A percentile compares a stretch with the other conserved stretches of the same genome.
phyloP scores from a whole-genome alignment of 768 basidiomycete species.

The Pleurotus platypus region DNA sequence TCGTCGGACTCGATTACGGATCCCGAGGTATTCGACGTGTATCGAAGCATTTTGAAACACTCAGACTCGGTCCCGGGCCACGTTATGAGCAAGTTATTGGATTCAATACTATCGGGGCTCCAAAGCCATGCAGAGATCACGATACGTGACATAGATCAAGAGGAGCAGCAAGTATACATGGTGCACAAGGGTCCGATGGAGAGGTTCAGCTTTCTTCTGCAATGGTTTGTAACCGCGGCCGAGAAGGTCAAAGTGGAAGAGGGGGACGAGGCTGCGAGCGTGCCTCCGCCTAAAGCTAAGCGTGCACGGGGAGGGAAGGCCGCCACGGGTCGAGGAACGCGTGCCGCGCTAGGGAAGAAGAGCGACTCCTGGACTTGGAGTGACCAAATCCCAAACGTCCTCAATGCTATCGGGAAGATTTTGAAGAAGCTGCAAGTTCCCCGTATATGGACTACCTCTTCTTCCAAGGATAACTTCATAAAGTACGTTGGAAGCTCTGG shows the following conservation, averaged over 20 bases:
- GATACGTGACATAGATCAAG: constrained; percentile 63
- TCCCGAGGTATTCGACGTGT: constrained; percentile 72
- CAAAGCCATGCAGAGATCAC: constrained; percentile 71
- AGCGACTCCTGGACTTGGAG: constrained; percentile 71
- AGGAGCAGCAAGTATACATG: constrained; percentile 57
- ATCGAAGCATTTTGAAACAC: constrained; percentile 78
- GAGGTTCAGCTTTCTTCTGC: constrained; percentile 87
- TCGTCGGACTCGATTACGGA: constrained; percentile 71
- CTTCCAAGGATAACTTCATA: constrained; percentile 83
- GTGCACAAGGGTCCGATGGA: constrained; percentile 77
- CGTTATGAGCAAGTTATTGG: constrained; percentile 82
- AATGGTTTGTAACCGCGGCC: constrained; percentile 83
- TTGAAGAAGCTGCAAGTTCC: constrained; percentile 59
- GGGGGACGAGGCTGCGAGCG: constrained; percentile 41
- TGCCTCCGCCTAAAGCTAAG: constrained; percentile 43
- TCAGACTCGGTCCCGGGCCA: constrained; percentile 57
- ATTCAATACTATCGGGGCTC: constrained; percentile 79
- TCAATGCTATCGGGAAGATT: constrained; percentile 70
- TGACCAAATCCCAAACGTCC: constrained; percentile 67
- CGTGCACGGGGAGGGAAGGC: constrained; percentile 62
- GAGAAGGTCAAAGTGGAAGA: constrained; percentile 68
- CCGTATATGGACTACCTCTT: constrained; percentile 86
- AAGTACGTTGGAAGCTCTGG: constrained; percentile 45
- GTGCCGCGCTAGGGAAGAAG: constrained; percentile 39
- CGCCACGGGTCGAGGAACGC: constrained; percentile 27